phyloP scores from a whole-genome alignment of 495 filamentous ascomycete species.

The Talaromyces liani region DNA sequence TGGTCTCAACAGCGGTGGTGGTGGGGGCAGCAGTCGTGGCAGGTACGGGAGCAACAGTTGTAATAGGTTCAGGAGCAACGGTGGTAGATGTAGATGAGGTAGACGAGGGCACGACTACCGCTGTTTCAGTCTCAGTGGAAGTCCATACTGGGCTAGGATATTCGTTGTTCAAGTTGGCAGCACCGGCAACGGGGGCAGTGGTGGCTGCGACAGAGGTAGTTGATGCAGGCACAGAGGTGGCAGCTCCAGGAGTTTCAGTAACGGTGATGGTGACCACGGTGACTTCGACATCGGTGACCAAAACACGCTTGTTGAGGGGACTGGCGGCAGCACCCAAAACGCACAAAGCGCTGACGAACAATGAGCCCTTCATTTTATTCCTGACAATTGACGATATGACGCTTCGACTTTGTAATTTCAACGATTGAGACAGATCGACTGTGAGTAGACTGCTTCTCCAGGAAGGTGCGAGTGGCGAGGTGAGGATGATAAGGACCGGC shows the following conservation, averaged over 20 bases:
- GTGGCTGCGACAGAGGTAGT: slow-evolving; percentile 12
- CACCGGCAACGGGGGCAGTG: slow-evolving; percentile 9
- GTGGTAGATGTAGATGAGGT: slow-evolving; percentile 10
- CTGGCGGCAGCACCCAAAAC: slow-evolving; percentile 50
- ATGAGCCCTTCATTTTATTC: slow-evolving; percentile 61
- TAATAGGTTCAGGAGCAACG: slow-evolving; percentile 17
- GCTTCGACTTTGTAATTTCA: slow-evolving; percentile 14
- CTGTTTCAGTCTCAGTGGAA: slow-evolving; percentile 4
- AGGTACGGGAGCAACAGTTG: slow-evolving; percentile 9
- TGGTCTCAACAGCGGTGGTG: slow-evolving; percentile 13
- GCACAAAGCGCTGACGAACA: slow-evolving; percentile 54
- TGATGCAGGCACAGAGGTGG: slow-evolving; percentile 9
- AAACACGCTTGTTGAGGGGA: slow-evolving; percentile 48
- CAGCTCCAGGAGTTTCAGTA: slow-evolving; percentile 36
- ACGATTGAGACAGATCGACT: slow-evolving; percentile 19
- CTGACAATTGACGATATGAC: background rate
- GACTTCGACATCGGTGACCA: slow-evolving; percentile 38
- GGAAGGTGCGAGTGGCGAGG: slow-evolving; percentile 28
- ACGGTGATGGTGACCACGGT: slow-evolving; percentile 55
- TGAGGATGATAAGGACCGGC: slow-evolving; percentile 12
- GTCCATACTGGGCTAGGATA: slow-evolving; percentile 1
- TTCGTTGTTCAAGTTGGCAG: slow-evolving; percentile 5
- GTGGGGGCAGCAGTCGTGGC: slow-evolving; percentile 19
- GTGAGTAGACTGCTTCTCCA: slow-evolving; percentile 27
- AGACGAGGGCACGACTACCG: slow-evolving; percentile 10